Evolutionary conservation across 352 stramenopile genomes (phyloP).

Genomic region (Pythium insidiosum): DNA sequence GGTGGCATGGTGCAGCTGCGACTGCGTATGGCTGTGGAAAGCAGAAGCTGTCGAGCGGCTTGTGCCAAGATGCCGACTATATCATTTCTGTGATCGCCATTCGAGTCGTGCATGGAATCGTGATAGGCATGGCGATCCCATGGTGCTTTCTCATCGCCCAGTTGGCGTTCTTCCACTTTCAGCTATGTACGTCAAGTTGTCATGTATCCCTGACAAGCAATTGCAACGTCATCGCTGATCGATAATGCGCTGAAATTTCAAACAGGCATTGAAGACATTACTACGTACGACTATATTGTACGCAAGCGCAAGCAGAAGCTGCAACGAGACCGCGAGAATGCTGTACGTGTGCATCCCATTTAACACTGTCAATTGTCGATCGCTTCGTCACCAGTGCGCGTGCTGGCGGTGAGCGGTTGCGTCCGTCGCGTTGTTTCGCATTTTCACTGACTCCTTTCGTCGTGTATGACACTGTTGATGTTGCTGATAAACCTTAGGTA

Average conservation of each 20-base stretch:
- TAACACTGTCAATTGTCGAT: conserved; percentile 14
- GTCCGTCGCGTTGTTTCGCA: too few species aligned
- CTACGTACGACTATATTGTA: conserved; percentile 87
- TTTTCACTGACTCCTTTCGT: not conserved
- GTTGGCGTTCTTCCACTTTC: conserved; percentile 76
- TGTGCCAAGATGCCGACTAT: conserved; percentile 50
- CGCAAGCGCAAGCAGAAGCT: conserved; percentile 71
- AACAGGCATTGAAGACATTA: conserved; percentile 70
- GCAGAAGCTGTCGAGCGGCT: conserved; percentile 24
- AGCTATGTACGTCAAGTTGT: conserved; percentile 52
- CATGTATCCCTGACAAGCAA: not conserved
- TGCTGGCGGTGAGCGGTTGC: conserved; percentile 13
- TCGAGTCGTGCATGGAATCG: conserved; percentile 49
- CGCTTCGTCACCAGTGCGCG: conserved; percentile 11
- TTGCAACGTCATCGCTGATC: not conserved
- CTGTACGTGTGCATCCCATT: conserved; percentile 66
- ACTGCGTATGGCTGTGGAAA: conserved; percentile 56
- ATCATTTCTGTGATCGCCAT: conserved; percentile 44
- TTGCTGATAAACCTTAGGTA: conserved; percentile 3
- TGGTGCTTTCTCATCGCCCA: conserved; percentile 78
- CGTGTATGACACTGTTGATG: not conserved
- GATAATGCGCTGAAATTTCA: conserved; percentile 1
- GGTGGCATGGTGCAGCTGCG: conserved; percentile 33
- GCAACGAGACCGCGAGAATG: conserved; percentile 44
- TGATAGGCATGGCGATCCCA: conserved; percentile 57